Conservation (phyloP, 2,329 filamentous ascomycete genomes). For the Sphaerostilbella broomeana region DNA sequence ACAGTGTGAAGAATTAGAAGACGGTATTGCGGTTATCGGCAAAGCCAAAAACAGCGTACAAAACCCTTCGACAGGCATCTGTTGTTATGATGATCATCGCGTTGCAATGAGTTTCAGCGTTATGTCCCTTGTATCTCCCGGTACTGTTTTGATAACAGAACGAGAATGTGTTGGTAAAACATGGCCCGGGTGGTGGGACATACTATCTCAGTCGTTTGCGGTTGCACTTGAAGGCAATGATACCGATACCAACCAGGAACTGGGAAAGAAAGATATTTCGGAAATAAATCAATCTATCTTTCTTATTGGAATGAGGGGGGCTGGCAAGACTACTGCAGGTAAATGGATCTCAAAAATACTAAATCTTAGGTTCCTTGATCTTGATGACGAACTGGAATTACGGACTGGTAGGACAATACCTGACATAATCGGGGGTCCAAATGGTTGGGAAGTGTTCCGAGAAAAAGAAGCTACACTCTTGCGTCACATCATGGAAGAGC, state of each 20-base stretch:
- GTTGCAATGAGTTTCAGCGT: constrained; percentile 99
- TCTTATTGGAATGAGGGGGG: constrained; percentile 95
- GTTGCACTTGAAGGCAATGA: constrained; percentile 73
- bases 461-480: constrained; percentile 70
- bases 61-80: constrained; percentile 60
- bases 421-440: constrained; percentile 65
- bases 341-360: constrained; percentile 74
- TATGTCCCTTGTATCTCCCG: constrained; percentile 63
- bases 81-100: constrained; percentile 95
- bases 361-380: constrained; percentile 71
- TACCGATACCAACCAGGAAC: constrained; percentile 20
- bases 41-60: constrained; percentile 40
- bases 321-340: constrained; percentile 91
- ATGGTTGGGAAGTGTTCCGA: constrained; percentile 85
- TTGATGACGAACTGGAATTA: constrained; percentile 80
- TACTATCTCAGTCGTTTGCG: constrained; percentile 69
- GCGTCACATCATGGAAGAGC: constrained; percentile 65
- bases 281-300: constrained; percentile 63
- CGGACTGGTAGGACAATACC: constrained; percentile 71
- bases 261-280: constrained; percentile 5
- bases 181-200: constrained; percentile 99
- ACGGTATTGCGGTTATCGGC: constrained; percentile 75
- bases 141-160: constrained; percentile 72
- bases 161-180: constrained; percentile 94
- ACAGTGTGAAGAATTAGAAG: constrained; percentile 76